Evolutionary conservation across 306 rosid genomes (phyloP), one percentile per base, ranked within the genome.

Genomic region (Trichosanthes cucumerina): DNA sequence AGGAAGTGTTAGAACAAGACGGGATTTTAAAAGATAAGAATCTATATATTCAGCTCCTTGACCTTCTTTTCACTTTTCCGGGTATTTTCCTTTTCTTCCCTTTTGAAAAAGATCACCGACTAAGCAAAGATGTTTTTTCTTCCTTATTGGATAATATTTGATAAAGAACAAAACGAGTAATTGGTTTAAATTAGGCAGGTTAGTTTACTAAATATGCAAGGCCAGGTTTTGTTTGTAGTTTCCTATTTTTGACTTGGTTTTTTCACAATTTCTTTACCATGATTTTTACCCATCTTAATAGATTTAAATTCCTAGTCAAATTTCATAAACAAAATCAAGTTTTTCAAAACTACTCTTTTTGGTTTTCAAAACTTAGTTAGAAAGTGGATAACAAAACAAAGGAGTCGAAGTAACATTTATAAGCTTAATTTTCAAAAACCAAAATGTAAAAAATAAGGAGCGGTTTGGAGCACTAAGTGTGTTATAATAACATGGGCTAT

Each of bases 1-100:
- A 56, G 65, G 50, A 82, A 62, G 58, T 80, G 83, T 86, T 77
- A 86, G 78, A 49, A 85, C 78, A 72, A 24, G 57, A 16, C 43
- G 12, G 13, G 75, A 46, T 24, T 41, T 70, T 28, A 26, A 24
- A 70, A 71, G 19, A 44, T 71, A 71, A 8, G 26, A 26, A 24
- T 72, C 59, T 46, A 72, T 12, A 47, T 6, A 71, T 23, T 46
- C 76, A 44, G 41, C 58, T 24, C 57, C 38, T 63, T 15, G n/a
- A 77, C 81, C 38, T 79, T 19, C 41, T 21, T 41, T 58, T 12
- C 39, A 21, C 46, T 79, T 41, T 24, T 71, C 44, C 19, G 1
- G 28, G 34, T 71, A 23, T 71, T n/a, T 24, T 71, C 7, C 6
- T 62, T 9, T 16, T 53, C 23, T 21, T 24, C 2, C 15, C 24